A percentile compares a stretch with the other conserved stretches of the same genome.
phyloP scores from a whole-genome alignment of 805 yeast genomes.

The Saccharomycopsis capsularis region DNA sequence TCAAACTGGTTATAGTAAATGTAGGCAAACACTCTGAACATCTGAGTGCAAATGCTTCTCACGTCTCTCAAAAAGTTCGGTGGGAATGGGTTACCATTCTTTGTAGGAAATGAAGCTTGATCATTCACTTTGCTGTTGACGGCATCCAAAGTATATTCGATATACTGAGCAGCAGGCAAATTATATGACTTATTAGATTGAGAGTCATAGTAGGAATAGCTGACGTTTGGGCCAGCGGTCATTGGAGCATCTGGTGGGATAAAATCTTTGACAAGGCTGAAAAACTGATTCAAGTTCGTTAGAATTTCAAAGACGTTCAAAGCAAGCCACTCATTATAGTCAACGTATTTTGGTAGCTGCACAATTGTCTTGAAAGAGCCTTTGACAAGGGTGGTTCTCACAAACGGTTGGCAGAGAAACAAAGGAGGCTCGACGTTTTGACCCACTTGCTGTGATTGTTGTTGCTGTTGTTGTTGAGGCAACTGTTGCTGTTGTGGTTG shows the following conservation, averaged over 20 bases:
- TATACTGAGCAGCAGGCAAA: slow-evolving; percentile 87
- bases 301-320: slow-evolving; percentile 84
- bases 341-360: slow-evolving; percentile 90
- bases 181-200: slow-evolving; percentile 68
- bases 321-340: slow-evolving; percentile 92
- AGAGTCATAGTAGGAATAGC: slow-evolving; percentile 83
- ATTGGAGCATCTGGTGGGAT: slow-evolving; percentile 86
- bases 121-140: slow-evolving; percentile 82
- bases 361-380: slow-evolving; percentile 96
- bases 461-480: slow-evolving; percentile 26
- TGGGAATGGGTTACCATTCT: slow-evolving; percentile 83
- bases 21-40: slow-evolving; percentile 94
- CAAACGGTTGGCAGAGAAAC: slow-evolving; percentile 87
- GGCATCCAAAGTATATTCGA: slow-evolving; percentile 89
- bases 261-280: slow-evolving; percentile 84
- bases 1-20: slow-evolving; percentile 93
- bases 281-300: slow-evolving; percentile 78
- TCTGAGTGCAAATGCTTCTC: slow-evolving; percentile 80
- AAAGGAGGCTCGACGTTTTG: slow-evolving; percentile 30
- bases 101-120: slow-evolving; percentile 86
- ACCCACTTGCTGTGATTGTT: slow-evolving; percentile 21
- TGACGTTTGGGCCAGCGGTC: slow-evolving; percentile 93
- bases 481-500: slow-evolving; percentile 13
- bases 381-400: slow-evolving; percentile 87
- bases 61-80: slow-evolving; percentile 75